Evolutionary conservation across 768 basidiomycete species (phyloP), one percentile per base, ranked within the genome.

Genomic region (Tulasnella sp.): DNA sequence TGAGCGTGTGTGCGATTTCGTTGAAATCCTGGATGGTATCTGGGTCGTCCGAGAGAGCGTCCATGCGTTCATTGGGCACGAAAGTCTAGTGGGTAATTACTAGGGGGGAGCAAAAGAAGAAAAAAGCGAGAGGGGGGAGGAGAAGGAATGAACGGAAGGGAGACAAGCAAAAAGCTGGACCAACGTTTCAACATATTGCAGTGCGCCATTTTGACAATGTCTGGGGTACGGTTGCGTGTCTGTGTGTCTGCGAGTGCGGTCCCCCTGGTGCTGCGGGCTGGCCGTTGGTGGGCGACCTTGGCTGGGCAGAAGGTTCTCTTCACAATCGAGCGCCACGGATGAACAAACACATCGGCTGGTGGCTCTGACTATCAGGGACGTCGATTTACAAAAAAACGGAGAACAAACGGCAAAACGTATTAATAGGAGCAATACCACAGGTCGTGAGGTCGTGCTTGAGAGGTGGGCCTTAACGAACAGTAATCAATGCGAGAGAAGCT

Each of bases 11-110:
- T 14, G 69, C 69, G 69, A 70, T 42, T 2, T 38, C 69, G 19
- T 70, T 42, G 69, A 70, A 70, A 22, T 70, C 69, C 11, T 70
- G 12, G 36, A 70, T 42, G 69, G 69, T 70, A 8, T 70, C 69
- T 38, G 69, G 37, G 69, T 70, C 69, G 69, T 70, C 69, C 19
- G 69, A 70, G 14, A 70, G 17, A 70, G 69, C 36, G 19, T 70
- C 69, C 69, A 70, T 70, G 58, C 58, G 58, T 64, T 64, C 58
- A 64, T 64, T n/a, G 25, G 58, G 58, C 58, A 31, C 12, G 58
- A n/a, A 22, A 31, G 31, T 64, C 58, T 64, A 42, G 17, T n/a
- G n/a, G n/a, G n/a, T n/a, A n/a, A n/a, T n/a, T n/a, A n/a, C n/a
- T n/a, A n/a, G n/a, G n/a, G n/a, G n/a, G n/a, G n/a, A n/a, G n/a